Percentiles rank a stretch among this genome's conserved stretches.
Evolutionary conservation across 768 basidiomycete genomes (phyloP).

Genomic region (Filobasidium wieringae): DNA sequence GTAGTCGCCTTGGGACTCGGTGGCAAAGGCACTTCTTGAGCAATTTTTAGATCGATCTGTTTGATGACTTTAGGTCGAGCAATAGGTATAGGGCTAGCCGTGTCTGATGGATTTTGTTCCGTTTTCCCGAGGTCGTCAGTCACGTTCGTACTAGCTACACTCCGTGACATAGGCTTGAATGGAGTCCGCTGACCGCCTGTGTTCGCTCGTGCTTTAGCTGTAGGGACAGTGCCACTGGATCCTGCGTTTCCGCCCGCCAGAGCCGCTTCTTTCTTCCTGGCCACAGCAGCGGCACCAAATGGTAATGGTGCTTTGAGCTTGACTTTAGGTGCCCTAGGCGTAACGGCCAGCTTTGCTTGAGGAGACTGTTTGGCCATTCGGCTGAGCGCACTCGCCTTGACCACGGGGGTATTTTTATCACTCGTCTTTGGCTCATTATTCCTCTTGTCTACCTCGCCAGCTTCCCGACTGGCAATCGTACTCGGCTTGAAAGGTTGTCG

Average conservation of each 20-base stretch:
- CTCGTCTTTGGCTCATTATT: not conserved
- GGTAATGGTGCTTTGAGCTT: constrained; percentile 11
- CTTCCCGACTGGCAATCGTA: not conserved
- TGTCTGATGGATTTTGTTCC: too few relatives aligned
- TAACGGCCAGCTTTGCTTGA: constrained; percentile 5
- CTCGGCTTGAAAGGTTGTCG: constrained; percentile 1
- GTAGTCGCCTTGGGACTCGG: too few relatives aligned
- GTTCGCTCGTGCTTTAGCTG: too few relatives aligned
- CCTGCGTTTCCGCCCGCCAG: not conserved
- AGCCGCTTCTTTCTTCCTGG: not conserved
- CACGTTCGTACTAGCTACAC: too few relatives aligned
- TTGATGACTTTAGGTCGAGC: too few relatives aligned
- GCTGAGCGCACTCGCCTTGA: not conserved
- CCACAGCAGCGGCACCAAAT: not conserved
- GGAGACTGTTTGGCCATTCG: not conserved
- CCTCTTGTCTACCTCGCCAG: not conserved
- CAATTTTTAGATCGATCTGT: too few relatives aligned
- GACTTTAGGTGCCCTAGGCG: constrained; percentile 3
- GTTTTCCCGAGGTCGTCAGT: too few relatives aligned
- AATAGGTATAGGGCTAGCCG: too few relatives aligned
- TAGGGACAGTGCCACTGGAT: not conserved
- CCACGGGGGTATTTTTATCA: not conserved
- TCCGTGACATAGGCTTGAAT: not conserved
- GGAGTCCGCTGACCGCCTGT: not conserved
- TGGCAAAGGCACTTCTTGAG: too few relatives aligned